Evolutionary conservation across 768 basidiomycete species (phyloP), one percentile per base, ranked within the genome.

Genomic region (Lactarius hengduanensis): DNA sequence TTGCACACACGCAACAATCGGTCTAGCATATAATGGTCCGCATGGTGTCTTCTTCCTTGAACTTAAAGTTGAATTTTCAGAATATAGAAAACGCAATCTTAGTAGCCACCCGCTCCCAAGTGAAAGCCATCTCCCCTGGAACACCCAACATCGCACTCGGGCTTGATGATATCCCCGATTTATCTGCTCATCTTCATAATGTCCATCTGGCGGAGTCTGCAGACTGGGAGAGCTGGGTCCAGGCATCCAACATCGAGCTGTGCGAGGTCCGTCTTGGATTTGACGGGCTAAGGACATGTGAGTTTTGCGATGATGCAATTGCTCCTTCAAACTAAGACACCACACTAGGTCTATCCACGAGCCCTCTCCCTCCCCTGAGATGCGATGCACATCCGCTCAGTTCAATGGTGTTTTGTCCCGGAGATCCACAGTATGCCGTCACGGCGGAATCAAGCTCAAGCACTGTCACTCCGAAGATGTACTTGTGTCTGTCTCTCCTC

Each of bases 181-280:
- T 69, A 43, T 61, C 62, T 36, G 34, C 61, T 32, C 45, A 40
- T 36, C 62, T 69, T 20, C 60, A 64, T 7, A 40, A 68, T 43
- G 59, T 59, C 18, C 56, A 70, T 22, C 28, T 60, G 20, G 38
- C 38, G 11, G 68, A 65, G 41, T 54, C 68, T 16, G 40, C 45
- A 30, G 70, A 70, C 53, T 71, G 70, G 70, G 68, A 66, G 45
- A 54, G 66, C 28, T 71, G 70, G 70, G 70, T 61, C 18, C 64
- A 66, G 22, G 70, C 57, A 28, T 41, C 60, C 40, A 67, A 50
- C 40, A 57, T 71, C 18, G 70, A 71, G 34, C 45, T 70, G 8
- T 63, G 64, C 15, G 70, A 71, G 30, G 68, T 71, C n/a, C 70
- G 65, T 38, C 54, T 66, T 6, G 53, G 47, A n/a, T 66, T 63